These are phyloP conservation scores for Globisporangium middletonii DNA, from an alignment of 352 stramenopile species.

Conservation along the genomic window DNA sequence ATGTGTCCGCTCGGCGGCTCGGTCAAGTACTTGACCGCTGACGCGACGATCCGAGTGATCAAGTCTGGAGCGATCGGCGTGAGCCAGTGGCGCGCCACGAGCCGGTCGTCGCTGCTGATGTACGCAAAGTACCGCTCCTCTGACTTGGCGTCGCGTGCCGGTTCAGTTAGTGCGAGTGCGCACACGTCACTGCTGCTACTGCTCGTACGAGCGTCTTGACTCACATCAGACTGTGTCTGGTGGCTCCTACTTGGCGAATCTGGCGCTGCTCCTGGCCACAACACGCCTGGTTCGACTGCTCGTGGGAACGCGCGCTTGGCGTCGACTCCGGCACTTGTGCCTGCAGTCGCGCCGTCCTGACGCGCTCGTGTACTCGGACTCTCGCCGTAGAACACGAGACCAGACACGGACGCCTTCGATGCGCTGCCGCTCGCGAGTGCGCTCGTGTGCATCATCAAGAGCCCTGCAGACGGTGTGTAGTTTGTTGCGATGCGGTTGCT, in stretches of 20 bases:
- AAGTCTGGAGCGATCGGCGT: slow-evolving; percentile 28
- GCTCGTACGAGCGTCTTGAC: too few relatives aligned
- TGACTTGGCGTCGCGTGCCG: slow-evolving; percentile 9
- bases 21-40: slow-evolving; percentile 49
- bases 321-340: background rate
- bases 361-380: too few relatives aligned
- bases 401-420: background rate
- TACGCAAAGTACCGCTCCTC: slow-evolving; percentile 61
- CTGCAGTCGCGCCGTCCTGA: background rate
- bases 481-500: slow-evolving; percentile 77
- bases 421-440: background rate
- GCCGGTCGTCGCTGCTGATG: slow-evolving; percentile 22
- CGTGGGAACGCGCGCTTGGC: background rate
- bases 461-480: slow-evolving; percentile 37
- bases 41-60: slow-evolving; percentile 33
- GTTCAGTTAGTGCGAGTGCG: background rate
- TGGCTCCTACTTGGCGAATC: background rate
- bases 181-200: background rate
- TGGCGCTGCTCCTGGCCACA: background rate
- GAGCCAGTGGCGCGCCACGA: slow-evolving; percentile 39
- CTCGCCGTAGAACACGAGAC: slow-evolving; percentile 7
- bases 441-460: slow-evolving; percentile 38
- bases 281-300: background rate
- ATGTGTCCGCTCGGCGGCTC: slow-evolving; percentile 28
- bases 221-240: too few relatives aligned